Evolutionary conservation across 2,329 filamentous ascomycete genomes (phyloP).

Genomic region (Venturia aucupariae): DNA sequence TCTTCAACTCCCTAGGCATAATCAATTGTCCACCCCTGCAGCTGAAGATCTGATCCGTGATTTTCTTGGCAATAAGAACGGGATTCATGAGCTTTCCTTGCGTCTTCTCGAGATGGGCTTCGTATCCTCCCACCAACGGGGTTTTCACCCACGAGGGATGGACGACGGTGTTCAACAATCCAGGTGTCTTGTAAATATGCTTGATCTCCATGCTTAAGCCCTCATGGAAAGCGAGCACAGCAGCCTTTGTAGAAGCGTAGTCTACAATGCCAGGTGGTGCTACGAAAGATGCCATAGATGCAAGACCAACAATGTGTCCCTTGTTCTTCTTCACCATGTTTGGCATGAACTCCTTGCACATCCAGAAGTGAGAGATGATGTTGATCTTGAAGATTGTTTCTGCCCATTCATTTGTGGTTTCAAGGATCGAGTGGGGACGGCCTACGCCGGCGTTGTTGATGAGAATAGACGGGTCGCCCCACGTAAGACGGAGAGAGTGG

Average conservation of each 20-base stretch:
- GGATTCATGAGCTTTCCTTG: slow-evolving; percentile 23
- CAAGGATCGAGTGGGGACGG: slow-evolving; percentile 36
- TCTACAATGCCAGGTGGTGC: slow-evolving; percentile 41
- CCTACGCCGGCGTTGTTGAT: slow-evolving; percentile 46
- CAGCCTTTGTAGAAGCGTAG: slow-evolving; percentile 45
- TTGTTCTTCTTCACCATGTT: slow-evolving; percentile 42
- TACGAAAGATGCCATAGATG: slow-evolving; percentile 44
- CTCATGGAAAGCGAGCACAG: slow-evolving; percentile 46
- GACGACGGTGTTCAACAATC: slow-evolving; percentile 18
- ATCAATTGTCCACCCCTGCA: slow-evolving; percentile 42
- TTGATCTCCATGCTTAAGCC: slow-evolving; percentile 21
- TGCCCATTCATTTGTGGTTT: slow-evolving; percentile 35
- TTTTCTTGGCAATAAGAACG: slow-evolving; percentile 35
- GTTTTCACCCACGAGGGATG: slow-evolving; percentile 42
- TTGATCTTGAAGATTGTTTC: slow-evolving; percentile 45
- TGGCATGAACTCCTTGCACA: slow-evolving; percentile 43
- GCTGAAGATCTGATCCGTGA: slow-evolving; percentile 43
- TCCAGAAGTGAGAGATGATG: slow-evolving; percentile 42
- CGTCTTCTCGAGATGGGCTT: slow-evolving; percentile 18
- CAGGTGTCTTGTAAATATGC: slow-evolving; percentile 25
- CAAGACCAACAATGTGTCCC: slow-evolving; percentile 49
- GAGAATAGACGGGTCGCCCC: slow-evolving; percentile 38
- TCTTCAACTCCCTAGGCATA: slow-evolving; percentile 27
- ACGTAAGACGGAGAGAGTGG: slow-evolving; percentile 28
- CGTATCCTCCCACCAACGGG: slow-evolving; percentile 33